Evolutionary conservation across 108 stramenopile species (phyloP).

Genomic region (Hondaea fermentalgiana): DNA sequence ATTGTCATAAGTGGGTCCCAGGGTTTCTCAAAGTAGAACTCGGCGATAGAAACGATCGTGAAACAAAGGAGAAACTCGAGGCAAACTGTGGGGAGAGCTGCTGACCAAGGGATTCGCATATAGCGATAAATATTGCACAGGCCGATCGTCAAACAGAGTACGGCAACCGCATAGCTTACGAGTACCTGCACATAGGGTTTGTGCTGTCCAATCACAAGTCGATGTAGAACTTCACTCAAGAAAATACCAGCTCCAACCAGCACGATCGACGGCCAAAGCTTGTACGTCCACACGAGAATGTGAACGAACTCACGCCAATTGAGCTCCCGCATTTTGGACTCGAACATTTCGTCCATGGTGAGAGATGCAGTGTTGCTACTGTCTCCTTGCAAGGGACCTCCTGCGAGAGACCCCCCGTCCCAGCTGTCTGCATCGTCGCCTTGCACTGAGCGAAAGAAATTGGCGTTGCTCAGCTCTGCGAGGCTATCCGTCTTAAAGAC

Average conservation of each 20-base stretch:
- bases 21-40: background rate
- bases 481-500: too few species aligned
- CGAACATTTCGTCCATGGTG: background rate
- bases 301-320: background rate
- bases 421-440: too few species aligned
- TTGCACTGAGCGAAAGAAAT: too few species aligned
- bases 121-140: background rate
- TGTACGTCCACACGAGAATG: background rate
- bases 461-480: too few species aligned
- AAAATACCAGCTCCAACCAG: too few species aligned
- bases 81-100: too few species aligned
- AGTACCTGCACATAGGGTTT: too few species aligned
- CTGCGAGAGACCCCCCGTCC: too few species aligned
- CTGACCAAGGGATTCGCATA: too few species aligned
- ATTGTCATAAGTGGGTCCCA: background rate
- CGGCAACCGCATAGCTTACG: too few species aligned
- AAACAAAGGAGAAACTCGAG: background rate
- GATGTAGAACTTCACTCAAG: too few species aligned
- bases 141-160: background rate
- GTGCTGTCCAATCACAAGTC: too few species aligned
- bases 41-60: background rate
- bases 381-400: background rate
- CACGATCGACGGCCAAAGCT: background rate
- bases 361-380: background rate
- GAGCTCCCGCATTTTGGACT: background rate